Base-by-base conservation (phyloP, 352 stramenopile species). In the Thraustochytrium striatum region DNA sequence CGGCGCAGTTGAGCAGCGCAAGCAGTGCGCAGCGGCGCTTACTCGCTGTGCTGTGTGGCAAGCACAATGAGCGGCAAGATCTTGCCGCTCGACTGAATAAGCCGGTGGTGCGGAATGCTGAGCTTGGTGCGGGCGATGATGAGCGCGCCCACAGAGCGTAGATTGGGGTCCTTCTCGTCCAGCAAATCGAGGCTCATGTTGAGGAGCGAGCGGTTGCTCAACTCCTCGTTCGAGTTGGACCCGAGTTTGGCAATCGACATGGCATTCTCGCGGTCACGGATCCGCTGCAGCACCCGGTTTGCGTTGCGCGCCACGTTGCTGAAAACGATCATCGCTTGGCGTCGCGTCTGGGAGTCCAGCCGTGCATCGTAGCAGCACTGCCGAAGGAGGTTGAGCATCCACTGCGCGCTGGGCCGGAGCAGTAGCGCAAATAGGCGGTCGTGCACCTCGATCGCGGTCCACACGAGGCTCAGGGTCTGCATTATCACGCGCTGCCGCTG, bases 1-100 rank as follows among this genome's bases (percentile, higher is more conserved):
- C 69, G n/a, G 50, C 69, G 39, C 32, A 79, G 5, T 53, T 44
- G 8, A 79, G 69, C 9, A 79, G 69, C 32, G 69, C 69, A 5
- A 79, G 47, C 3, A 79, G 30, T 33, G 69, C 50, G 32, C 35
- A 62, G 7, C 69, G 69, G 3, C 55, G 69, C 53, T 79, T 52
- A 1, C 9, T 38, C 8, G 19, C 28, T n/a, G 69, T 53, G 32
- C 57, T 47, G 9, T 73, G 69, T 79, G 36, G 69, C 44, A 2
- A 79, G 55, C 5, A 72, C 69, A 11, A 79, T 8, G 7, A 79
- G 69, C 13, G n/a, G 47, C 13, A 25, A 8, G 9, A 9, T 50
- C 39, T 32, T 8, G 32, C 35, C 35, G n/a, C 52, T 53, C 5
- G 21, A 28, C 33, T 39, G 68, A 38, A 79, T n/a, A 7, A 72